Percentiles rank a stretch among this genome's conserved stretches.
Evolutionary conservation across 306 rosid species (phyloP).

Genomic region (Glycine latifolia): DNA sequence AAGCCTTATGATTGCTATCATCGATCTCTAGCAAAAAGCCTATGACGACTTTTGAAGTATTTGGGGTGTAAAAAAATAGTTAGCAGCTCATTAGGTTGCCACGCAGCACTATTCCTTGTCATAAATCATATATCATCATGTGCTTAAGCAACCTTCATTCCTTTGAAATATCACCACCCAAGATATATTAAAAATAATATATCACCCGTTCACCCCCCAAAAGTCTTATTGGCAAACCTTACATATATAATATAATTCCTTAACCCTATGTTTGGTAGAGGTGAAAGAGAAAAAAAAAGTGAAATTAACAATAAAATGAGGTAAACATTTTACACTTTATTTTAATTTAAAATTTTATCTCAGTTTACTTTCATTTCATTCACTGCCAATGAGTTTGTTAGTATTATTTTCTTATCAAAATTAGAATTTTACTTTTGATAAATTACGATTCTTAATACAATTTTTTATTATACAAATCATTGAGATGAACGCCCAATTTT

Average conservation of each 20-base stretch:
- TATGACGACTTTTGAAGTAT: constrained; percentile 27
- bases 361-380: too few species aligned
- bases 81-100: neutral
- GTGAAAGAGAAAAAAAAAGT: too few species aligned
- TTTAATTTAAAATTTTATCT: too few species aligned
- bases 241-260: too few species aligned
- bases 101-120: constrained; percentile 13
- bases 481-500: neutral
- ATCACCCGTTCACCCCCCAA: too few species aligned
- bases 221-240: too few species aligned
- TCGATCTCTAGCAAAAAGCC: neutral
- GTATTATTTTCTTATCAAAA: too few species aligned
- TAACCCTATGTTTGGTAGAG: too few species aligned
- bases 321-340: too few species aligned
- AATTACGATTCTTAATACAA: neutral
- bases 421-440: too few species aligned
- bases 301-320: too few species aligned
- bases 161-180: constrained; percentile 23
- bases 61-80: neutral
- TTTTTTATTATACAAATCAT: neutral
- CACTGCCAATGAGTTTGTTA: too few species aligned
- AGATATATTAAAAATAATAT: neutral
- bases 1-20: constrained; percentile 13
- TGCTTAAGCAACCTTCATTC: neutral
- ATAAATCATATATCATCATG: neutral